Percentiles rank a stretch among this genome's conserved stretches.
Evolutionary conservation across 1,284 basidiomycete species (phyloP).

Genomic region (Naganishia liquefaciens): DNA sequence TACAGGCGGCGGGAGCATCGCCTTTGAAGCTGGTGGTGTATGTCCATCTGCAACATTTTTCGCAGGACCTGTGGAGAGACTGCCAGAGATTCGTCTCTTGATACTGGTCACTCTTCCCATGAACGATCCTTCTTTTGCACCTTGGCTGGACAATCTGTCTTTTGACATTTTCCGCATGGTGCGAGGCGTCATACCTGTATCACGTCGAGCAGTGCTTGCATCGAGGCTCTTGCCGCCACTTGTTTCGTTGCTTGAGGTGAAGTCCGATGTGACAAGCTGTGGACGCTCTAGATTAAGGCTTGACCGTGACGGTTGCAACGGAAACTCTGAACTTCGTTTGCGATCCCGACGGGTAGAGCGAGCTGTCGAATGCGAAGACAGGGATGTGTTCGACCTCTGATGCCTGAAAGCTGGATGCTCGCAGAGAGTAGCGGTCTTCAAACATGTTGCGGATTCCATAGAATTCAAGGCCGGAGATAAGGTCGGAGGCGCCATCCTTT

Average conservation of each 20-base stretch:
- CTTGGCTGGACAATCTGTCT: not conserved
- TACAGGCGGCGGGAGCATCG: slow-evolving; percentile 11
- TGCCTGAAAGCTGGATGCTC: not conserved
- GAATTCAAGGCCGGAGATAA: no score
- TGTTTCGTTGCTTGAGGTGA: no score
- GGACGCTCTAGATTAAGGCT: not conserved
- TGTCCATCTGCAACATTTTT: not conserved
- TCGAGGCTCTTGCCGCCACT: not conserved
- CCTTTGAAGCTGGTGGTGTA: not conserved
- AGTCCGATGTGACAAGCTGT: not conserved
- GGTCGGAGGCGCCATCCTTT: no score
- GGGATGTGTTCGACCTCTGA: not conserved
- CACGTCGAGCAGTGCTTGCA: not conserved
- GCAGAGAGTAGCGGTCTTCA: not conserved
- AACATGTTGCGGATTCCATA: not conserved
- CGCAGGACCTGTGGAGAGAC: slow-evolving; percentile 9
- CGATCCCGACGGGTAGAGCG: slow-evolving; percentile 8
- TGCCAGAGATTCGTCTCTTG: slow-evolving; percentile 9
- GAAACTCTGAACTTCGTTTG: slow-evolving; percentile 7
- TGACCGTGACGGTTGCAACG: not conserved
- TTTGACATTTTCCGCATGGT: not conserved
- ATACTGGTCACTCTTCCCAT: slow-evolving; percentile 7
- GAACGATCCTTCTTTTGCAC: slow-evolving; percentile 2
- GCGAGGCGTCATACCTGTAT: no score
- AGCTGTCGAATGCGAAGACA: slow-evolving; percentile 3